Evolutionary conservation across 1,284 basidiomycete genomes (phyloP), one percentile per base, ranked within the genome.

Genomic region (Boletus mariae): DNA sequence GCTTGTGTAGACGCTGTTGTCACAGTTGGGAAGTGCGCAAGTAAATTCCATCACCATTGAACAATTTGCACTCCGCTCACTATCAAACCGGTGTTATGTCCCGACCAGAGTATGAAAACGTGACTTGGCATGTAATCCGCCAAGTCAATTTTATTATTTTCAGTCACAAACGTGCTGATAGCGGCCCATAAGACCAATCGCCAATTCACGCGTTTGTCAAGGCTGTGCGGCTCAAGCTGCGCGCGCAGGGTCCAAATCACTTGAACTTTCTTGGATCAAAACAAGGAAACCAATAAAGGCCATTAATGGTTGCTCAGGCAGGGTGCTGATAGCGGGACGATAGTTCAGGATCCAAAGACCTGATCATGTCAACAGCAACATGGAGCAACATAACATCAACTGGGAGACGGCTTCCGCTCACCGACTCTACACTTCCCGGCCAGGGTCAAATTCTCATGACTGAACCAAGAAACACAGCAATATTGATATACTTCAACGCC

Each of bases 1-100:
- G 6, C 70, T 34, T 47, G 62, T 57, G 54, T 70, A 62, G 54
- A 56, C 46, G 59, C 55, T 42, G 48, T 61, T 31, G 50, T 34
- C 28, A 54, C 57, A 54, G 41, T 57, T 45, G 25, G 63, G 59
- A 44, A 57, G 54, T 54, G 56, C 60, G 45, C 47, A 55, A 52
- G 52, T 23, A 32, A 52, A 31, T 34, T 53, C 53, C 56, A 66
- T 61, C 20, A 8, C 38, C 31, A n/a, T n/a, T n/a, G n/a, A 29
- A 17, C 12, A 23, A 25, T 68, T 71, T 38, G 43, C 37, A 65
- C 59, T 58, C 31, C 31, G 31, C 31, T 31, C 31, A 31, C 31
- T 31, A 11, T 11, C 10, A 29, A 20, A 20, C 65, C 61, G 64
- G 9, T 20, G 37, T 17, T 5, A 25, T 4, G 9, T n/a, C n/a